Conservation (phyloP, 345 rosid genomes). For the Camelina hispida region DNA sequence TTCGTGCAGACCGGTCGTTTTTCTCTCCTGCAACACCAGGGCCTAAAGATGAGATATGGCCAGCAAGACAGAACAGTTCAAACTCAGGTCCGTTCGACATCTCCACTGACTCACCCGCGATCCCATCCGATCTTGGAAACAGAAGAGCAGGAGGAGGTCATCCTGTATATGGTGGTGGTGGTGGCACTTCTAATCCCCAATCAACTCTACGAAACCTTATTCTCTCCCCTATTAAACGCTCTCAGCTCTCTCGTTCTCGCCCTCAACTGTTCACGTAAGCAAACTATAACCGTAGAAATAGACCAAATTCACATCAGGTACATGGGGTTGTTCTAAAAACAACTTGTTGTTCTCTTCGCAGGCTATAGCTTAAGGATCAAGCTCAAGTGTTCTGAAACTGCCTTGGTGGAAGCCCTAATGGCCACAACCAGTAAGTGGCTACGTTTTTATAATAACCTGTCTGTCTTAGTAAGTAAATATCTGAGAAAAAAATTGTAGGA, state of each 20-base stretch:
- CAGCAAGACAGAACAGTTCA: constrained; percentile 80
- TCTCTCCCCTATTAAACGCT: constrained; percentile 90
- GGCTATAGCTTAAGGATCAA: constrained; percentile 39
- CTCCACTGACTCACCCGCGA: constrained; percentile 62
- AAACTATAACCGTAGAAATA: constrained; percentile 12
- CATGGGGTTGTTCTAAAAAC: not conserved
- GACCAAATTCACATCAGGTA: constrained; percentile 7
- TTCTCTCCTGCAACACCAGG: constrained; percentile 96
- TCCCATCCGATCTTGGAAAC: constrained; percentile 64
- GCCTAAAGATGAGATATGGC: constrained; percentile 86
- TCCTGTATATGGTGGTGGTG: constrained; percentile 54
- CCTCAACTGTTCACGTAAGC: constrained; percentile 77
- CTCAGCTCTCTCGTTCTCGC: constrained; percentile 83
- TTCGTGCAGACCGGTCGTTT: constrained; percentile 82
- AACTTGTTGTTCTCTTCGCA: constrained; percentile 21
- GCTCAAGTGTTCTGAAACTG: constrained; percentile 29
- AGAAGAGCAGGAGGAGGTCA: constrained; percentile 54
- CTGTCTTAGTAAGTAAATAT: constrained; percentile 7
- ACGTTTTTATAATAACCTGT: constrained; percentile 21
- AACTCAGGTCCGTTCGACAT: constrained; percentile 78
- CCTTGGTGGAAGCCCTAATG: constrained; percentile 31
- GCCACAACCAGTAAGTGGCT: constrained; percentile 38
- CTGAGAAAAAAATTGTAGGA: constrained; percentile 9
- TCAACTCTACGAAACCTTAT: constrained; percentile 84
- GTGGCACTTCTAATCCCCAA: constrained; percentile 61